These are phyloP conservation scores for Solanum corneliomulleri DNA, from an alignment of 257 asterid genomes.

Conservation along the genomic window DNA sequence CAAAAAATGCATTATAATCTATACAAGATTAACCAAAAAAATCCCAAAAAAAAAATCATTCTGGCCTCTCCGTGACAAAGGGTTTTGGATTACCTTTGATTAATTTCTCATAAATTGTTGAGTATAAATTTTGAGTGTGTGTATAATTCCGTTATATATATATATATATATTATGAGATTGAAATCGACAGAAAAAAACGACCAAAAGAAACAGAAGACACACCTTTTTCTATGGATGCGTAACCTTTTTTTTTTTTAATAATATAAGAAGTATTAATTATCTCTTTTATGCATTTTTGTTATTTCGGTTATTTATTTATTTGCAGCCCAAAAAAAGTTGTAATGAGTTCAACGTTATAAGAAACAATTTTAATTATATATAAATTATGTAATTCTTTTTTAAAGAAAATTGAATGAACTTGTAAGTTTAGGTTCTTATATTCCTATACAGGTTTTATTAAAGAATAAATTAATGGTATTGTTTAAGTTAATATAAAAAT, in stretches of 20 bases:
- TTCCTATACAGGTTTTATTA: not conserved
- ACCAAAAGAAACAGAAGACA: constrained; percentile 7
- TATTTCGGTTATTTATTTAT: not conserved
- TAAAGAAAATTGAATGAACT: not conserved
- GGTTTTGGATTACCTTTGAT: not conserved
- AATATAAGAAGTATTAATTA: not conserved
- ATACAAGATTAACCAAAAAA: not conserved
- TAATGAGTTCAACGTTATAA: not conserved
- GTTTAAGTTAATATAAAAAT: not conserved
- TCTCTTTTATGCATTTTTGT: not conserved
- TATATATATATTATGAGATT: no score
- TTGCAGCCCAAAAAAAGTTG: not conserved
- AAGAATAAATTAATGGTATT: not conserved
- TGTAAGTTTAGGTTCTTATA: not conserved
- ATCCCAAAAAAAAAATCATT: not conserved
- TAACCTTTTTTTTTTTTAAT: not conserved
- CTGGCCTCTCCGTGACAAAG: not conserved
- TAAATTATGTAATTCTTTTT: no score
- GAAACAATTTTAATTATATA: no score
- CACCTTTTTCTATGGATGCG: constrained; percentile 16
- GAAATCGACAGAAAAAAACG: not conserved
- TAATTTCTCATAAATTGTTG: not conserved
- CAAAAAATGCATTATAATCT: not conserved
- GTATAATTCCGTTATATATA: no score
- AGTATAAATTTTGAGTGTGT: not conserved